Conservation (phyloP, 805 yeast species). For the Lachancea lanzarotensis region DNA sequence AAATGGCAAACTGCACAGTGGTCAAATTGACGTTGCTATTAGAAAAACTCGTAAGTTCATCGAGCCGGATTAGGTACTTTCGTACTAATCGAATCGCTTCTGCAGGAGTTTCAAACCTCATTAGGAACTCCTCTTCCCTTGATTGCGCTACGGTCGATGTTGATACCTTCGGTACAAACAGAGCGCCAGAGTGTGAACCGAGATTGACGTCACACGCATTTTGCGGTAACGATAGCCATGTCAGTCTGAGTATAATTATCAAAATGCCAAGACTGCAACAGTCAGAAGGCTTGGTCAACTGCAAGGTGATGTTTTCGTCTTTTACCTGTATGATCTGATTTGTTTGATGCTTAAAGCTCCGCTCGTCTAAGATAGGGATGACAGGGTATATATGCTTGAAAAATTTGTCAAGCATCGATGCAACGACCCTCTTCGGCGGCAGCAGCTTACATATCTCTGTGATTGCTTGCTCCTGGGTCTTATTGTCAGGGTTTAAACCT, state of each 20-base stretch:
- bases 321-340: conserved; percentile 26
- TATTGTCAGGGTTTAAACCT: conserved; percentile 1
- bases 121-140: conserved; percentile 26
- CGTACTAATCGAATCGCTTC: conserved; percentile 25
- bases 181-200: conserved; percentile 18
- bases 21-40: conserved; percentile 30
- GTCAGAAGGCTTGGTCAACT: conserved; percentile 32
- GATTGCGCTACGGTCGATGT: conserved; percentile 22
- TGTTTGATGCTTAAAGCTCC: conserved; percentile 29
- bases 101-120: conserved; percentile 26
- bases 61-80: conserved; percentile 29
- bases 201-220: conserved; percentile 33
- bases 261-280: conserved; percentile 44
- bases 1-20: conserved; percentile 54
- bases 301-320: conserved; percentile 16
- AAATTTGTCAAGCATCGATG: conserved; percentile 52
- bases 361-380: conserved; percentile 61
- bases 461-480: conserved; percentile 19
- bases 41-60: conserved; percentile 31
- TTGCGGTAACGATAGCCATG: conserved; percentile 50
- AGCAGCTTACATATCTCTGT: conserved; percentile 35
- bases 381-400: conserved; percentile 56
- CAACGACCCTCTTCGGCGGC: conserved; percentile 50
- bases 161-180: conserved; percentile 15
- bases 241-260: conserved; percentile 45